phyloP scores from a whole-genome alignment of 129 eudicot species.

The Chrysanthemum makinoi region DNA sequence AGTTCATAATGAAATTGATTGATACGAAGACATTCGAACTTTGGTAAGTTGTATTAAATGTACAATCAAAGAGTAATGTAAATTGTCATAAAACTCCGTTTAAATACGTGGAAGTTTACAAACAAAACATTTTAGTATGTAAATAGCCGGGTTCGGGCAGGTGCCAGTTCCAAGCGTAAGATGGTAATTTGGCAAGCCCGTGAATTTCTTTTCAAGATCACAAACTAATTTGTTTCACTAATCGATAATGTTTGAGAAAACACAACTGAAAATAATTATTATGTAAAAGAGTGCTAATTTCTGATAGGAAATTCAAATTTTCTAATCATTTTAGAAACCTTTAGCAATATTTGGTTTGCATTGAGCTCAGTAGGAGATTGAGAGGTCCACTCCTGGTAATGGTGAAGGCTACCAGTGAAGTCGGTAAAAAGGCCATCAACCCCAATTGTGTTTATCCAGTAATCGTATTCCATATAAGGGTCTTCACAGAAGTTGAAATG shows the following conservation, averaged over 20 bases:
- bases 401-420: slow-evolving; percentile 78
- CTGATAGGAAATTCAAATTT: slow-evolving; percentile 28
- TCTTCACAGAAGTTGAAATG: slow-evolving; percentile 83
- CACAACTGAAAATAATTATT: slow-evolving; percentile 15
- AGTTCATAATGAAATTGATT: too few species aligned
- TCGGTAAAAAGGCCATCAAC: slow-evolving; percentile 86
- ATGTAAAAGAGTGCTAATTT: slow-evolving; percentile 25
- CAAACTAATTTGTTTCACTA: slow-evolving; percentile 17
- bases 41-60: too few species aligned
- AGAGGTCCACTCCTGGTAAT: slow-evolving; percentile 71
- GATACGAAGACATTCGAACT: too few species aligned
- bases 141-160: background rate
- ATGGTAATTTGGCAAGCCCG: slow-evolving; percentile 15
- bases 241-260: slow-evolving; percentile 6
- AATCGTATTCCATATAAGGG: slow-evolving; percentile 76
- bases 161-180: background rate
- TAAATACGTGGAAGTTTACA: too few species aligned
- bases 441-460: slow-evolving; percentile 73
- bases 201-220: slow-evolving; percentile 1
- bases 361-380: slow-evolving; percentile 33
- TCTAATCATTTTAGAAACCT: slow-evolving; percentile 50
- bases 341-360: slow-evolving; percentile 37
- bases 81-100: too few species aligned
- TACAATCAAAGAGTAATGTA: too few species aligned
- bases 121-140: too few species aligned